These are phyloP conservation scores for Nicotiana noctiflora DNA, from an alignment of 257 asterid genomes.

Conservation along the genomic window DNA sequence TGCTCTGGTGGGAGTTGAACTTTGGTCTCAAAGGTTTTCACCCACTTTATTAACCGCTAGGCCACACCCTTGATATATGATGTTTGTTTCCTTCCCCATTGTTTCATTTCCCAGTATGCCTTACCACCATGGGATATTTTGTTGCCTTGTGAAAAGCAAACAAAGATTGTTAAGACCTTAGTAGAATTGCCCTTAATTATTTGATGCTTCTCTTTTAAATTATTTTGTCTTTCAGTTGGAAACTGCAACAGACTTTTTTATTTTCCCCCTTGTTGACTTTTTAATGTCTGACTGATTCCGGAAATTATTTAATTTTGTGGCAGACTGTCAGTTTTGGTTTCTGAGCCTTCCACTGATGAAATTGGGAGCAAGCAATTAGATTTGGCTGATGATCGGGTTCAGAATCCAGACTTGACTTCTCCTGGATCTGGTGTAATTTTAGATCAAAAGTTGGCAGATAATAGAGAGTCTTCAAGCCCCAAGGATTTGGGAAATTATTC, in stretches of 20 bases:
- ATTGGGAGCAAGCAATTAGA: conserved; percentile 43
- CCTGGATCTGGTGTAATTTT: conserved; percentile 49
- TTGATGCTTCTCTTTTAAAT: background rate
- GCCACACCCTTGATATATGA: too few relatives aligned
- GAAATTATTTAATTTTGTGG: conserved; percentile 25
- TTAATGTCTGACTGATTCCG: background rate
- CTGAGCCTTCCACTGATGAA: conserved; percentile 50
- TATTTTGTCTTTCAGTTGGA: background rate
- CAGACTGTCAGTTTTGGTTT: conserved; percentile 49
- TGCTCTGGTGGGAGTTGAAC: too few relatives aligned
- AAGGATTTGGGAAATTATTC: conserved; percentile 54
- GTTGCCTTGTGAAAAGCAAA: too few relatives aligned
- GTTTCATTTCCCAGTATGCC: too few relatives aligned
- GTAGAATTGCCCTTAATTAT: too few relatives aligned
- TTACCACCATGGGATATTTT: too few relatives aligned
- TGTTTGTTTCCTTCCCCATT: too few relatives aligned
- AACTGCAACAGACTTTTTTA: background rate
- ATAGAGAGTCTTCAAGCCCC: conserved; percentile 40
- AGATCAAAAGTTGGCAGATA: conserved; percentile 42
- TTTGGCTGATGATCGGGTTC: conserved; percentile 41
- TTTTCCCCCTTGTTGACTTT: background rate
- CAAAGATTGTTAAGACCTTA: too few relatives aligned
- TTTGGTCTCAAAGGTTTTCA: too few relatives aligned
- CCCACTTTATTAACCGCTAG: too few relatives aligned
- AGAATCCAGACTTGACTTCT: conserved; percentile 58